Base-by-base conservation (phyloP, 805 yeast species). In the Teunomyces atbi region DNA sequence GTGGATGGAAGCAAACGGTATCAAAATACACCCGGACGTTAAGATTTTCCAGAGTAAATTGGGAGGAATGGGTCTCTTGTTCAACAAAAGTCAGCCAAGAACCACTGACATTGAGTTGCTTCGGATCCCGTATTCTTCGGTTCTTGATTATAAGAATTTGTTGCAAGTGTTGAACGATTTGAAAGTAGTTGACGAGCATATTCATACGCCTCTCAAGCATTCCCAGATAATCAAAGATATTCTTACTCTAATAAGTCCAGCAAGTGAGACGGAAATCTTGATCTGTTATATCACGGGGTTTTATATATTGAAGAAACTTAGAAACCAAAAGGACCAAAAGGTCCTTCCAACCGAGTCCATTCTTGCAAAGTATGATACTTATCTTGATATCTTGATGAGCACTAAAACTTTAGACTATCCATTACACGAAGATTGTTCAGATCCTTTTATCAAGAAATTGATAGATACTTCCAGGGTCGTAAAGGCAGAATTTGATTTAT, bases 41-140 rank as follows among this genome's bases (percentile, higher is more conserved):
- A 18, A 54, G 4, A 51, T 66, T 35, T 56, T 49, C 16, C 11
- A 42, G 13, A 61, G 68, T 42, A 16, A 44, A 1, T 47, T 64
- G 11, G 71, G 72, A n/a, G 73, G 73, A 10, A 50, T 51, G 6
- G 73, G 73, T 5, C 38, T 68, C 7, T 57, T 61, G 34, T 52
- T 55, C 41, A 51, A 55, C 29, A 35, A 19, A n/a, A 10, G n/a
- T n/a, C 28, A 27, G 10, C 30, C 46, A 18, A 27, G 44, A 27
- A 21, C 7, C 6, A 35, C 44, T 11, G 54, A 45, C 44, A 28
- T 48, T 26, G 42, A 42, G 10, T 39, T 54, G 4, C 46, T 52
- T n/a, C 41, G 52, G 2, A 33, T 54, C 7, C 57, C 57, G 4
- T 23, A 41, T 12, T 12, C 12, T 2, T 18, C 33, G 1, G 38